phyloP scores from a whole-genome alignment of 345 rosid species.

The Leavenworthia alabamica region DNA sequence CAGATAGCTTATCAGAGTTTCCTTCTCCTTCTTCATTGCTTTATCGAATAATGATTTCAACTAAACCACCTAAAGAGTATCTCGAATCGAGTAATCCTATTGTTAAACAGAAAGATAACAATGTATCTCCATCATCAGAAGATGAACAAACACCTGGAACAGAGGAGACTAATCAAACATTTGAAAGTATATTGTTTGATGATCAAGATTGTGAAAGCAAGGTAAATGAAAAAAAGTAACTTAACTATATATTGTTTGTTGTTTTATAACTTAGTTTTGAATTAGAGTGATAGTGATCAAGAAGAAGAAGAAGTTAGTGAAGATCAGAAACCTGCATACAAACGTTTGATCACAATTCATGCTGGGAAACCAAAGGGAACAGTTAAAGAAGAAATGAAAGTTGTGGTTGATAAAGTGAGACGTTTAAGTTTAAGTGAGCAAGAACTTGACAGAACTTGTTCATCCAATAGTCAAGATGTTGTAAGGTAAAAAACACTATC shows the following conservation, averaged over 20 bases:
- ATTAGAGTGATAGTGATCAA: conserved; percentile 40
- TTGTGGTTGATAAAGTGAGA: conserved; percentile 41
- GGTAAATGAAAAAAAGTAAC: conserved; percentile 14
- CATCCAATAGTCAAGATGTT: conserved; percentile 44
- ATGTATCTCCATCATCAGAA: conserved; percentile 34
- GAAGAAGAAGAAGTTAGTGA: conserved; percentile 35
- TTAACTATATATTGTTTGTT: background rate
- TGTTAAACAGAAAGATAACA: conserved; percentile 32
- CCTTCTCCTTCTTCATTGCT: conserved; percentile 79
- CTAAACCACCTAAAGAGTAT: conserved; percentile 90
- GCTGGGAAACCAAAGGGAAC: conserved; percentile 55
- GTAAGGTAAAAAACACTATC: conserved; percentile 43
- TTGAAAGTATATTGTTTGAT: conserved; percentile 21
- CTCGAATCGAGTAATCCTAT: conserved; percentile 42
- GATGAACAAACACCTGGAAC: conserved; percentile 34
- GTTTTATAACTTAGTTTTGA: conserved; percentile 1
- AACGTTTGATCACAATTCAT: conserved; percentile 47
- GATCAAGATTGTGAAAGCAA: conserved; percentile 34
- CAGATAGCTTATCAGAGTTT: conserved; percentile 56
- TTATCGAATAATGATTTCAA: conserved; percentile 71
- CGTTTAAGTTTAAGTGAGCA: conserved; percentile 78
- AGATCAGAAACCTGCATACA: conserved; percentile 34
- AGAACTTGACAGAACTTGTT: conserved; percentile 51
- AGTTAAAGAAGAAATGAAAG: conserved; percentile 39
- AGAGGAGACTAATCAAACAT: conserved; percentile 20